Base-by-base conservation (phyloP, 2,329 filamentous ascomycete genomes). In the Fonsecaea pedrosoi region DNA sequence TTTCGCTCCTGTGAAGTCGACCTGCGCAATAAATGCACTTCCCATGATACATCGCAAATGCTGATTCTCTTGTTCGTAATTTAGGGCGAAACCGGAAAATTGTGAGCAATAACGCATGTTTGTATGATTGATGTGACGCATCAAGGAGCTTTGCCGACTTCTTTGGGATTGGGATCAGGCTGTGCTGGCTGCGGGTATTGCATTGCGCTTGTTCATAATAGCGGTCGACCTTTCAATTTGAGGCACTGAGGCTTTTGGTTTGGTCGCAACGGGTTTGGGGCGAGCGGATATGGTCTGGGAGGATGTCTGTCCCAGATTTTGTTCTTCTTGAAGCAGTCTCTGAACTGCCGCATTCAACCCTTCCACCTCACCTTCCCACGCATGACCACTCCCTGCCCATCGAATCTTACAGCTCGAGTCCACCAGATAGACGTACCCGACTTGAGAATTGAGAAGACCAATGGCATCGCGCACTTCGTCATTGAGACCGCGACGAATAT, bases 371-470 rank as follows among this genome's bases (percentile, higher is more conserved):
- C 72, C 74, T 37, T 75, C 71, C 66, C 81, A 76, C 13, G 81
- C 79, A 59, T 79, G 75, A 45, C 78, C 82, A 69, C 93, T 96
- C 3, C 92, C 95, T 0, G 94, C 95, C 95, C 95, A 99, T 64
- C 95, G 87, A 73, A 99, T 96, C 79, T 89, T 91, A 78, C 93
- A 97, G 70, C 94, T 84, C 69, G 89, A 84, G 77, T 99, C 95
- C 66, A 99, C 84, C 56, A 99, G 84, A 79, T 97, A 99, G 4
- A 94, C 90, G 80, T 97, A 98, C 42, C 94, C 94, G 38, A 97
- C 94, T 79, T 94, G 96, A 72, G 88, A 89, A 79, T 99, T 99
- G 76, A 96, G 81, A 76, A 96, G 78, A 4, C 87, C 87, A 73
- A 89, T 84, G 4, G 84, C 82, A 74, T 88, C 85, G 70, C 85